Evolutionary conservation across 164 flowering plant genomes (phyloP), one percentile per base, ranked within the genome.

Genomic region (Cinnamomum micranthum): DNA sequence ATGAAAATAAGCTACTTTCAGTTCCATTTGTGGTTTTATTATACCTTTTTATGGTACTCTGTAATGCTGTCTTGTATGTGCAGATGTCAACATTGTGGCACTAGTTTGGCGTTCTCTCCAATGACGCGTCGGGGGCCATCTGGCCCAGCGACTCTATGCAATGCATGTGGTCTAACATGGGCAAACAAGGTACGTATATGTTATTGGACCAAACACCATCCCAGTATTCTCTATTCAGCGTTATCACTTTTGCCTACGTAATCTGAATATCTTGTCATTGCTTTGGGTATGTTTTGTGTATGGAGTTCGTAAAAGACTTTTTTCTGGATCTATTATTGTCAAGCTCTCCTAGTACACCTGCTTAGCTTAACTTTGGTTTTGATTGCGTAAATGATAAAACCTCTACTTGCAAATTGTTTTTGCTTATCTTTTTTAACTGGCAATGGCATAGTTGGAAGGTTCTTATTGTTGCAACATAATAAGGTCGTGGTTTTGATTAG

Each of bases 101-200:
- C 22, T 68, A 77, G 79, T 68, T 71, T 52, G 68, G 72, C 41
- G 25, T 66, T 75, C 65, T 72, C 79, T 25, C 80, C 77, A 20
- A 78, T 78, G 77, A 74, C 65, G 80, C 77, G 80, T 31, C 77
- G 80, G 9, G 80, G 80, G 50, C 80, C 77, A 47, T 69, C 74
- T 73, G 76, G 76, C 15, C 76, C 74, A 23, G 69, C 70, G 67
- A 70, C 76, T 12, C 69, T 73, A 12, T 78, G 80, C 77, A 78
- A 77, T 73, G 76, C 80, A 63, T 77, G 80, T 73, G 80, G 80
- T 3, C 76, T 77, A 28, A 69, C 59, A 68, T 77, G 80, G 80
- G 73, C 80, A 22, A 77, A 73, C 64, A 77, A 73, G 76, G 80
- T 77, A 23, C 4, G 68, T 62, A 15, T n/a, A 28, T 33, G 50